Evolutionary conservation across 495 filamentous ascomycete species (phyloP).

Genomic region (Xylaria cubensis): DNA sequence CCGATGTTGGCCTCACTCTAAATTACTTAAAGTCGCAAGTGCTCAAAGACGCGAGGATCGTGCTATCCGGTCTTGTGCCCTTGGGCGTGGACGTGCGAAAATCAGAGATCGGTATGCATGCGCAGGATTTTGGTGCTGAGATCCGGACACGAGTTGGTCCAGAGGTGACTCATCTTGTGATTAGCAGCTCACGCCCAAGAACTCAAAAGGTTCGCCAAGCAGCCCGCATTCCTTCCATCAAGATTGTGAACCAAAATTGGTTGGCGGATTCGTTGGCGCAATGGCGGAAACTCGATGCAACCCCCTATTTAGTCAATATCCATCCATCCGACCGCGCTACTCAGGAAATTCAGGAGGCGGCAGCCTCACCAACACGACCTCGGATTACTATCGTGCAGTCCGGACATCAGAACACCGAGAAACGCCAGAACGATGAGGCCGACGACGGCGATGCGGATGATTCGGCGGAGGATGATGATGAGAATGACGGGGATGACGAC

Average conservation of each 20-base stretch:
- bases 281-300: constrained; percentile 79
- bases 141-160: constrained; percentile 61
- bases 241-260: constrained; percentile 92
- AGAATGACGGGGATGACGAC: constrained; percentile 45
- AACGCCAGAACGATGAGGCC: constrained; percentile 36
- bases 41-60: constrained; percentile 72
- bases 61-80: constrained; percentile 89
- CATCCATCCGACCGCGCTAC: constrained; percentile 65
- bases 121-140: constrained; percentile 81
- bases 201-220: constrained; percentile 90
- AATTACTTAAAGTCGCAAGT: constrained; percentile 75
- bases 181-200: constrained; percentile 66
- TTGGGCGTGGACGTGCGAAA: constrained; percentile 73
- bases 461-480: constrained; percentile 29
- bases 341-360: constrained; percentile 40
- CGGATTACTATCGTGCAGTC: constrained; percentile 51
- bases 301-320: constrained; percentile 71
- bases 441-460: constrained; percentile 44
- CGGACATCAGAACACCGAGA: constrained; percentile 32
- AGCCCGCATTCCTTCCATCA: constrained; percentile 70
- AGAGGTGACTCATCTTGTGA: constrained; percentile 61
- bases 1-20: constrained; percentile 85
- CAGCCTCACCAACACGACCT: constrained; percentile 42
- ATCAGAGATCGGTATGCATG: constrained; percentile 84
- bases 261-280: constrained; percentile 78